Base-by-base conservation (phyloP, 2,329 filamentous ascomycete species). In the Cryphonectria naterciae region DNA sequence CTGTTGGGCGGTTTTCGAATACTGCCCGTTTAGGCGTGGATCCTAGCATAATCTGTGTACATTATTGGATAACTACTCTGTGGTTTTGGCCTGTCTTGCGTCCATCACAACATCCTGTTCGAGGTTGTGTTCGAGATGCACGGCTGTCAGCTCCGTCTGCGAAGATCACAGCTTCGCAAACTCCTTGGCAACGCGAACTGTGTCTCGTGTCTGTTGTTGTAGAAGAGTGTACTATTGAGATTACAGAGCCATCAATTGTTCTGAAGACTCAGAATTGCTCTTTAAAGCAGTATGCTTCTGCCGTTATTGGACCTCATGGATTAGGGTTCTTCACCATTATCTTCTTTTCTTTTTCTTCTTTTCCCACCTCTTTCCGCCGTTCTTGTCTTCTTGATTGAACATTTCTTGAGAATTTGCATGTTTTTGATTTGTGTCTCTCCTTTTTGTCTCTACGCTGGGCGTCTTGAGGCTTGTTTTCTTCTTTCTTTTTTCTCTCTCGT, bases 391-490 rank as follows among this genome's bases (percentile, higher is more conserved):
- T 67, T 69, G 62, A 63, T 64, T 67, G 35, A 46, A 56, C 67
- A 56, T 71, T 54, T 66, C 56, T 69, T 69, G 63, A 46, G 56
- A 32, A 65, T 37, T 17, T 49, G 28, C 54, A 32, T 43, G 46
- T 63, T 54, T 60, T 39, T 39, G 35, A 54, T 64, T 13, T 63
- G 22, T 64, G 41, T 54, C 32, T 60, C 39, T 63, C 39, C 49
- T 63, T 67, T 49, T 46, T 39, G 56, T 37, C 65, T 63, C 28
- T 67, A 63, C 70, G 70, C 70, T 71, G 70, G 52, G 67, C 67
- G 70, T 71, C 46, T 25, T 25, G 43, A 63, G 54, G 54, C 65
- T 54, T 25, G 17, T 19, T 2, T 32, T 32, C 32, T 32, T 4
- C 32, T 25, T 17, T 19, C n/a, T n/a, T n/a, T n/a, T n/a, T n/a